These are phyloP conservation scores for Trichoderma orchidacearum DNA, from an alignment of 495 filamentous ascomycete genomes.

Conservation along the genomic window DNA sequence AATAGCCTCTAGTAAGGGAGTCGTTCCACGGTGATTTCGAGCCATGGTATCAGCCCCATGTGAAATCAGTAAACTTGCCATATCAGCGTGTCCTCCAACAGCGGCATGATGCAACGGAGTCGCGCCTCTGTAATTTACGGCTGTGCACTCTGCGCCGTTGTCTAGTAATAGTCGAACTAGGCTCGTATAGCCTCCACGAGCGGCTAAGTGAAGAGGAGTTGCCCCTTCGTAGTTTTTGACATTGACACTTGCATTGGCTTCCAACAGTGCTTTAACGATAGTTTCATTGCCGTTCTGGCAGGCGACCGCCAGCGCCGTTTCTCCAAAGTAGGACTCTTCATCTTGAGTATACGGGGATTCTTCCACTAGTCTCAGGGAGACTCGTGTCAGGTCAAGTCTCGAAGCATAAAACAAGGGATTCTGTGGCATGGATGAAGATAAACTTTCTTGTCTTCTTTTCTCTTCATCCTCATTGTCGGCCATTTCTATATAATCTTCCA, in stretches of 20 bases:
- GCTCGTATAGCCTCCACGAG: constrained; percentile 1
- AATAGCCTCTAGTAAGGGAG: constrained; percentile 4
- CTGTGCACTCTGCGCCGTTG: not conserved
- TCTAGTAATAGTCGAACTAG: constrained; percentile 7
- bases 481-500: not conserved
- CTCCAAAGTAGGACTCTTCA: not conserved
- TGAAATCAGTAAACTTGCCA: not conserved
- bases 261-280: constrained; percentile 3
- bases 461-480: constrained; percentile 1
- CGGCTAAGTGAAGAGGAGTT: constrained; percentile 6
- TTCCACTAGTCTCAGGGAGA: not conserved
- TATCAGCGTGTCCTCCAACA: not conserved
- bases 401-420: constrained; percentile 7
- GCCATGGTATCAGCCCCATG: constrained; percentile 4
- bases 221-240: not conserved
- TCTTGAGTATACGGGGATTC: not conserved
- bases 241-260: constrained; percentile 2
- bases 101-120: not conserved
- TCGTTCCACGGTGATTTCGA: not conserved
- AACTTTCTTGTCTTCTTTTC: not conserved
- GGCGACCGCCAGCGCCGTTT: not conserved
- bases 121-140: not conserved
- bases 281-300: not conserved
- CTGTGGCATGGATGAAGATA: not conserved
- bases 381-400: not conserved